Percentiles rank a stretch among this genome's conserved stretches.
These are phyloP conservation scores for Melastoma candidum DNA, from an alignment of 441 rosid species.

Conservation along the genomic window DNA sequence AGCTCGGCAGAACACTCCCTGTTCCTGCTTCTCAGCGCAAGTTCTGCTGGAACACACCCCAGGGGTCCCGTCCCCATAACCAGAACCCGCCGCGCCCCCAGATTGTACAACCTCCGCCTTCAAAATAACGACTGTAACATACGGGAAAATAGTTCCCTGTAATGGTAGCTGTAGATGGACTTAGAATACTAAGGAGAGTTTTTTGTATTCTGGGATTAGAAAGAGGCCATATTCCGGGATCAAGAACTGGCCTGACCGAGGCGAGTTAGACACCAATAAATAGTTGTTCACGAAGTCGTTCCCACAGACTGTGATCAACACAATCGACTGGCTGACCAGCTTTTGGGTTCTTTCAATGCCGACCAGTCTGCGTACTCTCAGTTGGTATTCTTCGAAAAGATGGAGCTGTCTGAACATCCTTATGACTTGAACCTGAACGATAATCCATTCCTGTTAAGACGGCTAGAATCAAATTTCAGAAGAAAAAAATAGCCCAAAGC, in stretches of 20 bases:
- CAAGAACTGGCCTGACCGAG: constrained; percentile 75
- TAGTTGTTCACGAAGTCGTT: constrained; percentile 93
- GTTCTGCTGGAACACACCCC: constrained; percentile 83
- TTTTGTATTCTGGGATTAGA: constrained; percentile 73
- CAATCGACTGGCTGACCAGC: constrained; percentile 57
- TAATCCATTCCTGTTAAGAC: neutral
- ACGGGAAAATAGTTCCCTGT: neutral
- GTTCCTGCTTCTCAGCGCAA: constrained; percentile 50
- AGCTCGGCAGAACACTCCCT: constrained; percentile 63
- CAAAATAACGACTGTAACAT: neutral
- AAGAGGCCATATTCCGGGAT: constrained; percentile 65
- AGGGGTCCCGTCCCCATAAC: constrained; percentile 90
- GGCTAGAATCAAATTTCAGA: neutral
- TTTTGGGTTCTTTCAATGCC: constrained; percentile 44
- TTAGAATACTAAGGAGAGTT: constrained; percentile 40
- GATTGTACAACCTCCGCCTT: constrained; percentile 42
- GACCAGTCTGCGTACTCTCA: constrained; percentile 41
- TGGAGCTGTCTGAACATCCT: constrained; percentile 49
- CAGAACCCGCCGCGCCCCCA: constrained; percentile 74
- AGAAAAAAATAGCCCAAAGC: neutral
- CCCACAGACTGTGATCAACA: constrained; percentile 78
- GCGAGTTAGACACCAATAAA: constrained; percentile 70
- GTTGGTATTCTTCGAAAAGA: constrained; percentile 71
- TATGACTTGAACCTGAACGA: constrained; percentile 58
- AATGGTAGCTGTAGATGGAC: neutral